Percentiles rank a stretch among this genome's conserved stretches.
These are phyloP conservation scores for Rubia tinctorum DNA, from an alignment of 305 asterid species.

Conservation along the genomic window DNA sequence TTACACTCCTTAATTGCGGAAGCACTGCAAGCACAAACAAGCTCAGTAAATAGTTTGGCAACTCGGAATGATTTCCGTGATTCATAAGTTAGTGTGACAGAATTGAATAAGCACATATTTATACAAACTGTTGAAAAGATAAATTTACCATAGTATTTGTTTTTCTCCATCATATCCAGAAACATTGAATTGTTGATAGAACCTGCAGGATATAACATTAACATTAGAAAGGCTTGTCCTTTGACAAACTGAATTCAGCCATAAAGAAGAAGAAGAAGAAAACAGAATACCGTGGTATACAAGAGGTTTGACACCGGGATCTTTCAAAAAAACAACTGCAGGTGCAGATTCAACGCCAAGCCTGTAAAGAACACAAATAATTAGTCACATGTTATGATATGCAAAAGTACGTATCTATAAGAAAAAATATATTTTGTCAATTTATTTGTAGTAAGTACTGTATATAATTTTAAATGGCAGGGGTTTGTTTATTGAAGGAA, in stretches of 20 bases:
- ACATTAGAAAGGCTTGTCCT: slow-evolving; percentile 29
- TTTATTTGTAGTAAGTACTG: not conserved
- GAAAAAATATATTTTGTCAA: not conserved
- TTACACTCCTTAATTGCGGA: slow-evolving; percentile 87
- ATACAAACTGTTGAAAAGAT: slow-evolving; percentile 9
- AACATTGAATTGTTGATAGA: slow-evolving; percentile 69
- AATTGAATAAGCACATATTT: slow-evolving; percentile 1
- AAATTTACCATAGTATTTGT: slow-evolving; percentile 70
- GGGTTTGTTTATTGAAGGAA: not conserved
- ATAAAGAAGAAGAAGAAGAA: slow-evolving; percentile 12
- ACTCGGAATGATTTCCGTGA: not conserved
- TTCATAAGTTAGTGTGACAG: not conserved
- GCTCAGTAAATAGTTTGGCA: not conserved
- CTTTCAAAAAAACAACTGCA: slow-evolving; percentile 79
- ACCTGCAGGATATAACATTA: slow-evolving; percentile 52
- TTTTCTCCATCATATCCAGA: slow-evolving; percentile 75
- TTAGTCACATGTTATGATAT: not conserved
- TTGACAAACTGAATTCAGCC: slow-evolving; percentile 1
- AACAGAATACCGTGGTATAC: slow-evolving; percentile 65
- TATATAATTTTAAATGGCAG: not conserved
- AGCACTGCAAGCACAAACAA: slow-evolving; percentile 48
- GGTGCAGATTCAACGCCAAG: slow-evolving; percentile 94
- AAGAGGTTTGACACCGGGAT: slow-evolving; percentile 85
- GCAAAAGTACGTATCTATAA: not conserved
- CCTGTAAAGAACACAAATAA: slow-evolving; percentile 38